Evolutionary conservation across 257 asterid species (phyloP).

Genomic region (Scutellaria minor): DNA sequence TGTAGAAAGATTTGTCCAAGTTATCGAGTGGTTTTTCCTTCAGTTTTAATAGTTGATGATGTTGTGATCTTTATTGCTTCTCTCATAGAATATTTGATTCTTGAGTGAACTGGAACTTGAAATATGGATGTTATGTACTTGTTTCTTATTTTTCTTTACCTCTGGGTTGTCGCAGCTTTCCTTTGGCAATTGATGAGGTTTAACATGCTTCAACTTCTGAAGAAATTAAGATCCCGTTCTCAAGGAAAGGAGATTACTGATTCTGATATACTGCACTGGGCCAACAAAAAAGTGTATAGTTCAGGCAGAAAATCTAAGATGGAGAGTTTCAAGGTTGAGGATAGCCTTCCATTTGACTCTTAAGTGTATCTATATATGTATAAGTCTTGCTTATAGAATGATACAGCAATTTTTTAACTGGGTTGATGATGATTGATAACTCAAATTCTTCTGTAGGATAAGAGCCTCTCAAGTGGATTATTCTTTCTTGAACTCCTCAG

Average conservation of each 20-base stretch:
- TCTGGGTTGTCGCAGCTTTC: constrained; percentile 67
- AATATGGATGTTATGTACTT: constrained; percentile 8
- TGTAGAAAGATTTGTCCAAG: background rate
- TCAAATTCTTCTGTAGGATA: constrained; percentile 62
- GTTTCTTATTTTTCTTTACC: constrained; percentile 30
- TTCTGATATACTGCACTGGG: constrained; percentile 90
- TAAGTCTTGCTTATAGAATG: constrained; percentile 3
- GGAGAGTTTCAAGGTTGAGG: constrained; percentile 87
- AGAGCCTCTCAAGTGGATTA: constrained; percentile 83
- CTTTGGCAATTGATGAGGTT: constrained; percentile 99
- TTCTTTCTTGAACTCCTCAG: constrained; percentile 95
- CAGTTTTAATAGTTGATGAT: constrained; percentile 20
- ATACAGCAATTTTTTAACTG: constrained; percentile 13
- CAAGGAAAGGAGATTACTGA: constrained; percentile 91
- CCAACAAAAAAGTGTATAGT: constrained; percentile 81
- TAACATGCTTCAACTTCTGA: constrained; percentile 95
- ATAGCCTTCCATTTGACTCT: constrained; percentile 25
- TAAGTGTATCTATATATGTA: background rate
- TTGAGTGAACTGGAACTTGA: constrained; percentile 21
- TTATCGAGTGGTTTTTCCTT: background rate
- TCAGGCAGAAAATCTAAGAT: constrained; percentile 74
- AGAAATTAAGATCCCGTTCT: constrained; percentile 84
- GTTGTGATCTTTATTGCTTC: constrained; percentile 13
- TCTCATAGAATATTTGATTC: constrained; percentile 20
- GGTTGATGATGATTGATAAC: constrained; percentile 30